These are phyloP conservation scores for Macroventuria anomochaeta DNA, from an alignment of 2,329 filamentous ascomycete genomes.

Conservation along the genomic window DNA sequence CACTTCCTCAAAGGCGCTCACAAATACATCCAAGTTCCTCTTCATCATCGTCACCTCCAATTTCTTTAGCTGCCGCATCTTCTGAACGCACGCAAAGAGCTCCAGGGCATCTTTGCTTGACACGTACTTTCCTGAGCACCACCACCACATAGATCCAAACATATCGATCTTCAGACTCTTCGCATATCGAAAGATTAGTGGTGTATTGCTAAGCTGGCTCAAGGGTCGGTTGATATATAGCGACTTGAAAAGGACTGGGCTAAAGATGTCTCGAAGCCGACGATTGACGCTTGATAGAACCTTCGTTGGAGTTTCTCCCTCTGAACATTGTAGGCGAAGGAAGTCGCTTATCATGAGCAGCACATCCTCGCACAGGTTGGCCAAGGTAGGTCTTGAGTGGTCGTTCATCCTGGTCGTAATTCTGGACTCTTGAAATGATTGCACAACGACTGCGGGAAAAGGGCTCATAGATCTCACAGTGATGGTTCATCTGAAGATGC, in stretches of 20 bases:
- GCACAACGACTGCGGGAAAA: background rate
- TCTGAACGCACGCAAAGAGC: constrained; percentile 16
- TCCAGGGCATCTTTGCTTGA: constrained; percentile 22
- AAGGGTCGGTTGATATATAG: constrained; percentile 24
- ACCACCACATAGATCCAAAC: constrained; percentile 29
- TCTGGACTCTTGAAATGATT: too few species aligned
- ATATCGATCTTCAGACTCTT: constrained; percentile 24
- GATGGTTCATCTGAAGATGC: background rate
- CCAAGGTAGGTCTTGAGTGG: constrained; percentile 16
- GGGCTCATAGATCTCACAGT: background rate
- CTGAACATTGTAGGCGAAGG: constrained; percentile 1
- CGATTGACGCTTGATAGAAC: constrained; percentile 17
- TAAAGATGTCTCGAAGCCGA: constrained; percentile 17
- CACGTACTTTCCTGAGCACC: constrained; percentile 24
- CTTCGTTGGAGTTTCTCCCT: constrained; percentile 15
- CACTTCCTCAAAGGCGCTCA: constrained; percentile 11
- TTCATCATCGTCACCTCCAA: constrained; percentile 29
- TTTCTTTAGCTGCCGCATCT: constrained; percentile 10
- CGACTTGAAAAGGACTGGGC: constrained; percentile 20
- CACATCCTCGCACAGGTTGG: constrained; percentile 26
- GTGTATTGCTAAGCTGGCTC: constrained; percentile 14
- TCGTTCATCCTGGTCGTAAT: background rate
- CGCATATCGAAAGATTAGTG: constrained; percentile 9
- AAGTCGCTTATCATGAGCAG: constrained; percentile 23
- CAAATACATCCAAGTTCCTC: constrained; percentile 26